These are phyloP conservation scores for Scenedesmus sp. DNA, from an alignment of 163 green algal genomes.

Conservation along the genomic window DNA sequence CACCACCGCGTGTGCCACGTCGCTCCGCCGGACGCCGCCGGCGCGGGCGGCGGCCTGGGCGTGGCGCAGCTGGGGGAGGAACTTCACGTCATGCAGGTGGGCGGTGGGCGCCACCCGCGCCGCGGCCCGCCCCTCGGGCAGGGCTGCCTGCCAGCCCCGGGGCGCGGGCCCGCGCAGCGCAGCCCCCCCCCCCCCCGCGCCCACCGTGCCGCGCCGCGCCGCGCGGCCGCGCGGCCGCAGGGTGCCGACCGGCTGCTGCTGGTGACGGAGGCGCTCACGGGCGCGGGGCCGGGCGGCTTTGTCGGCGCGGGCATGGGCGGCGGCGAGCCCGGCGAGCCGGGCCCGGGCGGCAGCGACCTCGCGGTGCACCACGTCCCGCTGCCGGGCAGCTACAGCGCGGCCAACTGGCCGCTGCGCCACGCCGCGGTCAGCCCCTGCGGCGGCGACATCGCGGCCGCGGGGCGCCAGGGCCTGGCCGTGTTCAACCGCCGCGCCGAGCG, in stretches of 20 bases:
- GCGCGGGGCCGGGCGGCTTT: conserved; percentile 6
- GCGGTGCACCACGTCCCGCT: conserved; percentile 71
- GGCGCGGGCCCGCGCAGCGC: not conserved
- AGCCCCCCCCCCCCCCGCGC: no score
- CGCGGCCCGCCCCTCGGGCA: not conserved
- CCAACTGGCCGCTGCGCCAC: conserved; percentile 78
- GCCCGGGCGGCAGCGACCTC: no score
- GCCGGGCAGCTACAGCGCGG: conserved; percentile 77
- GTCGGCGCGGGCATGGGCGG: conserved; percentile 12
- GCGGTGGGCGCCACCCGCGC: not conserved
- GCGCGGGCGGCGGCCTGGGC: not conserved
- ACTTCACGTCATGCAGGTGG: conserved; percentile 78
- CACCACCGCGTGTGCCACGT: conserved; percentile 62
- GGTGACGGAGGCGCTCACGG: conserved; percentile 62
- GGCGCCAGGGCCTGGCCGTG: conserved; percentile 74
- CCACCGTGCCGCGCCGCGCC: no score
- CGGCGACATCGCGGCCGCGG: conserved; percentile 82
- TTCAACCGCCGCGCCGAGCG: conserved; percentile 64
- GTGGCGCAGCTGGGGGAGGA: conserved; percentile 55
- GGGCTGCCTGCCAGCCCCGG: not conserved
- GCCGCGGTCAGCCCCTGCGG: conserved; percentile 68
- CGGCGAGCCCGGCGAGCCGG: conserved; percentile 11
- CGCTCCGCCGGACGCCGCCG: conserved; percentile 30
- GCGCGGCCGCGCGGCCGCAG: conserved; percentile 56
- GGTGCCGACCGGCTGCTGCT: conserved; percentile 80